Evolutionary conservation across 768 basidiomycete species (phyloP), one percentile per base, ranked within the genome.

Genomic region (Calvatia gigantea): DNA sequence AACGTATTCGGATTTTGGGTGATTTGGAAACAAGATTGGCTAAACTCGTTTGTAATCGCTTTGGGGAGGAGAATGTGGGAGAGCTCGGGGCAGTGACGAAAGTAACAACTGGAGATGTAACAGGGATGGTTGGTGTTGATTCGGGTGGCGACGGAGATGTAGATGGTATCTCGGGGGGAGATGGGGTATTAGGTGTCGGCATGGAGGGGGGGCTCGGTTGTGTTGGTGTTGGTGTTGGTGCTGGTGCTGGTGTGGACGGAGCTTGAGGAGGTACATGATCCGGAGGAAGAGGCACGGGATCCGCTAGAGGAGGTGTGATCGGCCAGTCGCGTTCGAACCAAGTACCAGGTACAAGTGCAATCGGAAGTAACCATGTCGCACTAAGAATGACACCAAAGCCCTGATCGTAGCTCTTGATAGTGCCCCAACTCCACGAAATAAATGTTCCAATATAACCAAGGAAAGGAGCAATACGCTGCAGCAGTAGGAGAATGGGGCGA

Each of bases 281-380:
- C 4, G 54, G 39, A 32, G 47, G 39, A 32, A 48, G 39, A 4
- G 38, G 46, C 4, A 31, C 9, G 12, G 47, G 33, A 4, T 39
- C 19, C 5, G 38, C 28, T 3, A 47, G 43, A 14, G 32, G 32
- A 2, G 52, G 52, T 8, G 32, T 56, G 0, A 33, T 33, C 17
- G 54, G 54, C 39, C 54, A 56, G 33, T 56, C 54, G 17, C 54
- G 42, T 39, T 69, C 62, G 38, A 57, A 58, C 88, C 89, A 90
- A 6, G 87, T 86, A 17, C 88, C 80, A 3, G 91, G 89, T 23
- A 92, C 82, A 55, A 91, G 74, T 1, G 86, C 82, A 32, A 91
- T 75, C 1, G 91, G 89, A 3, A 91, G 71, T 11, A 91, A 67
- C 91, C 91, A 92, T 1, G 89, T 89, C 8, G 91, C 90, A 6